phyloP scores from a whole-genome alignment of 805 yeast species.

The Teunomyces pallodes region DNA sequence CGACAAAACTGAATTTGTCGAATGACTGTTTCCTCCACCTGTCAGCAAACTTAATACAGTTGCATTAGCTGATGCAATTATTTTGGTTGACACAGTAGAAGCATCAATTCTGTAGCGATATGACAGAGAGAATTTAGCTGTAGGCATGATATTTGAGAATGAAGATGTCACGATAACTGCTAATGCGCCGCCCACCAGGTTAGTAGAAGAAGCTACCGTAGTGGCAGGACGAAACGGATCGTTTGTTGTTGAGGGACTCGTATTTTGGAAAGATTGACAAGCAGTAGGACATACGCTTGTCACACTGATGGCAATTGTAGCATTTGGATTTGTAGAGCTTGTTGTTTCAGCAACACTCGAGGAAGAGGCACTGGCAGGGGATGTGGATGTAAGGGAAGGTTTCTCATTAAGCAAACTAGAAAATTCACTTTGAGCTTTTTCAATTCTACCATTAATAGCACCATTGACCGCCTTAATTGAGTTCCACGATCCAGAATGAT shows the following conservation, averaged over 20 bases:
- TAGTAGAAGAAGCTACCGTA: background rate
- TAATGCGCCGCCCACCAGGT: background rate
- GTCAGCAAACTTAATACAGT: background rate
- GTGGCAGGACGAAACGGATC: background rate
- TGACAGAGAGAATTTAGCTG: background rate
- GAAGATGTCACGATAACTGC: background rate
- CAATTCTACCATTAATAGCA: conserved; percentile 16
- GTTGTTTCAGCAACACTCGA: conserved; percentile 10
- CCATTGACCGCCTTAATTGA: conserved; percentile 43
- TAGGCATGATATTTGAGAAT: background rate
- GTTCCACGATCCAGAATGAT: conserved; percentile 35
- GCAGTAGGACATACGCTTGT: background rate
- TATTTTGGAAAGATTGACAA: background rate
- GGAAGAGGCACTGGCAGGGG: conserved; percentile 1
- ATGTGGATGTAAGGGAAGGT: background rate
- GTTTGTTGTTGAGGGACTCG: background rate
- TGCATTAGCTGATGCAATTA: background rate
- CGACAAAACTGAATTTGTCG: background rate
- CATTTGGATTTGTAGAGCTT: background rate
- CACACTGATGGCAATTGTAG: background rate
- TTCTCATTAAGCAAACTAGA: conserved; percentile 6
- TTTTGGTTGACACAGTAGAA: background rate
- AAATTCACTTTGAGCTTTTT: conserved; percentile 8
- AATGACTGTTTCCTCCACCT: background rate
- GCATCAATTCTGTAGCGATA: background rate